These are phyloP conservation scores for Capsicum pubescens DNA, from an alignment of 257 asterid genomes.

Conservation along the genomic window DNA sequence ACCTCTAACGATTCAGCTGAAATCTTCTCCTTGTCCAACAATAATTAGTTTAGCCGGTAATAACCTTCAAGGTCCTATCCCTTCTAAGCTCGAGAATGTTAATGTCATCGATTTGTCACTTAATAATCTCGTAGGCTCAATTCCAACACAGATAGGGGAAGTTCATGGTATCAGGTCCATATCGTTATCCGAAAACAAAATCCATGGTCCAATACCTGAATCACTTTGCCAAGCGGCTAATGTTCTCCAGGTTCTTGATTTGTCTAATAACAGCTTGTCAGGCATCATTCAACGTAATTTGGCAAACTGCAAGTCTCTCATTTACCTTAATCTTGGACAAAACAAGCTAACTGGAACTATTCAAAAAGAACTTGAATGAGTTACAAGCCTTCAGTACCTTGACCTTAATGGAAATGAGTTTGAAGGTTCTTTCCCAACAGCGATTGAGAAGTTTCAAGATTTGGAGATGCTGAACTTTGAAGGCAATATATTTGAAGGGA, in stretches of 20 bases:
- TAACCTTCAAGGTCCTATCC: conserved; percentile 28
- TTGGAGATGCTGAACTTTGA: conserved; percentile 27
- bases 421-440: conserved; percentile 29
- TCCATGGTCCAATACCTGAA: conserved; percentile 26
- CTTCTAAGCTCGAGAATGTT: conserved; percentile 14
- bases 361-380: conserved; percentile 6
- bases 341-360: conserved; percentile 28
- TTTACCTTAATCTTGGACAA: conserved; percentile 23
- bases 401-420: conserved; percentile 29
- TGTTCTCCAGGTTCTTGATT: conserved; percentile 30
- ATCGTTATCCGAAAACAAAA: conserved; percentile 28
- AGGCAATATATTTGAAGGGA: conserved; percentile 21
- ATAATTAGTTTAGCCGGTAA: conserved; percentile 26
- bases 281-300: conserved; percentile 16
- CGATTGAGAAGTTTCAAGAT: background rate
- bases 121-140: conserved; percentile 13
- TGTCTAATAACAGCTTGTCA: conserved; percentile 27
- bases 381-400: conserved; percentile 19
- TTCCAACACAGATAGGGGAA: conserved; percentile 23
- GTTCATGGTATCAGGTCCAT: conserved; percentile 22
- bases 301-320: conserved; percentile 24
- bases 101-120: conserved; percentile 20
- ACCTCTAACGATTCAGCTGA: conserved; percentile 30
- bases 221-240: conserved; percentile 29
- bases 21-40: background rate